Percentiles rank a stretch among this genome's conserved stretches.
phyloP scores from a whole-genome alignment of 306 rosid species.

The Fagus sylvatica region DNA sequence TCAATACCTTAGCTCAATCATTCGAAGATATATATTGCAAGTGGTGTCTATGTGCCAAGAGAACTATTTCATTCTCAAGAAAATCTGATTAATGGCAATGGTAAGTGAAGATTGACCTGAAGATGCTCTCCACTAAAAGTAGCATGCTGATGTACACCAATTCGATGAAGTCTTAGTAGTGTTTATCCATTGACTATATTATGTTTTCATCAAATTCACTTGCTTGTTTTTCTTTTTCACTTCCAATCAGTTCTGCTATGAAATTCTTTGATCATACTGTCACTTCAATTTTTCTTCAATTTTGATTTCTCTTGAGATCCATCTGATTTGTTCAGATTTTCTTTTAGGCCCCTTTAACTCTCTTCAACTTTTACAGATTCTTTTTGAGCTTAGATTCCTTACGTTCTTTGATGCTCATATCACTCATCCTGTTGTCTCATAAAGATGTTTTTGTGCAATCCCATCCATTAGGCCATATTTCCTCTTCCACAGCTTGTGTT shows the following conservation, averaged over 20 bases:
- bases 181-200: not conserved
- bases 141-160: not conserved
- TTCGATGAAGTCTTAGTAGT: not conserved
- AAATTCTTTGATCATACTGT: not conserved
- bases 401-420: not conserved
- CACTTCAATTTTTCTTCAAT: no score
- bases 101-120: not conserved
- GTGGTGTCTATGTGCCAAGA: not conserved
- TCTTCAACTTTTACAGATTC: not conserved
- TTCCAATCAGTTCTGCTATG: not conserved
- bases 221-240: not conserved
- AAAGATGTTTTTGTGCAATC: not conserved
- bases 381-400: not conserved
- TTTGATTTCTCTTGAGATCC: not conserved
- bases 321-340: not conserved
- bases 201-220: not conserved
- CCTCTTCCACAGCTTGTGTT: not conserved
- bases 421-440: not conserved
- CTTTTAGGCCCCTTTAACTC: not conserved
- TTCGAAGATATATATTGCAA: no score
- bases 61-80: not conserved
- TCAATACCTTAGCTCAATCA: not conserved
- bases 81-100: not conserved
- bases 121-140: not conserved
- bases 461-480: not conserved